Base-by-base conservation (phyloP, 2,329 filamentous ascomycete genomes). In the Pyrenophora seminiperda region DNA sequence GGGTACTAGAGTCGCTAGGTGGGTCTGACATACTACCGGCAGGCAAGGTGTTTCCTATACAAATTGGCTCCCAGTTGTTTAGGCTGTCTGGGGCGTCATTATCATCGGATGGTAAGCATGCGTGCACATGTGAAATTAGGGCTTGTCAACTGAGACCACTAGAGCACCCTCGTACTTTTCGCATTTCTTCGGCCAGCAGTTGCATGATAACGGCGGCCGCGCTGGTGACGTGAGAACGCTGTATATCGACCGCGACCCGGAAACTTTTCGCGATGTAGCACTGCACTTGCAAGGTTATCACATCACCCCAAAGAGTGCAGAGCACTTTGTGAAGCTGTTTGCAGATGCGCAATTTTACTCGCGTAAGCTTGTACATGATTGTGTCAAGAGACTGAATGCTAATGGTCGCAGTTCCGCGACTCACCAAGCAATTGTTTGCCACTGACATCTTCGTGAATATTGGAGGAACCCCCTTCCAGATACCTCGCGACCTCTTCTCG, bases 111-210 rank as follows among this genome's bases (percentile, higher is more conserved):
- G 85, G 86, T 88, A 73, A 77, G 83, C 50, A 66, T 52, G 13
- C 14, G 14, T 27, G 50, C 37, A 27, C 14, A 41, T 9, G n/a
- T 10, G 11, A 24, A 18, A 40, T 18, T 7, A 45, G 32, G 46
- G 36, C 13, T 44, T 41, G 44, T 53, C 52, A 56, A 66, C 79
- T 84, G 73, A 84, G 69, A 76, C 67, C 75, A 72, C 70, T 77
- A 79, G 76, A 96, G 93, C 91, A 66, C 93, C 93, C 50, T 97
- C 92, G 41, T 97, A 97, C 74, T 97, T 97, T 76, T 96, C 93
- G 15, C 88, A 91, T 62, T 97, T 94, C 77, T 97, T 97, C 73
- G 81, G 86, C 61, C 89, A 90, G 64, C 92, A 97, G 75, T 75
- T 97, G 32, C 81, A 83, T 49, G 76, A 79, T 60, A 86, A 82